Percentiles rank a stretch among this genome's conserved stretches.
Evolutionary conservation across 2,329 filamentous ascomycete species (phyloP).

Genomic region (Phialophora expanda): DNA sequence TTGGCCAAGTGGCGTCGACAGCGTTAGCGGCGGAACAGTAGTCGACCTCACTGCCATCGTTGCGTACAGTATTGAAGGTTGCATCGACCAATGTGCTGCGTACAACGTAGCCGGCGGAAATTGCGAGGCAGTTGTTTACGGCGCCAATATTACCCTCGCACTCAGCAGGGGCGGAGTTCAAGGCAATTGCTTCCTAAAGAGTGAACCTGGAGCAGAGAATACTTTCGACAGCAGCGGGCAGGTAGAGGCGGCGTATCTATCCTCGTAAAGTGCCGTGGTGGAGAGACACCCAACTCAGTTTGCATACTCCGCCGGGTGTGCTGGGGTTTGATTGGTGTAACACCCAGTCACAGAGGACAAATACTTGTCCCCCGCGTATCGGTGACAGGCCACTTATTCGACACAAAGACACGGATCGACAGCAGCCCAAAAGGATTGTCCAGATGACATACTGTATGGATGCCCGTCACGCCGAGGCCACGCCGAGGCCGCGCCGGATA

Average conservation of each 20-base stretch:
- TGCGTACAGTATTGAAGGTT: conserved; percentile 13
- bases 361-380: background rate
- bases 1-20: conserved; percentile 12
- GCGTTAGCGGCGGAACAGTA: conserved; percentile 5
- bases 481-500: background rate
- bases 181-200: conserved; percentile 17
- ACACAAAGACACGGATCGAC: background rate
- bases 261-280: background rate
- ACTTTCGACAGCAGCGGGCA: conserved; percentile 9
- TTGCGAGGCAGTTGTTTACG: conserved; percentile 14
- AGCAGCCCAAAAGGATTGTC: background rate
- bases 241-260: conserved; percentile 9
- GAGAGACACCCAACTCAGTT: background rate
- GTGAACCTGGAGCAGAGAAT: conserved; percentile 1
- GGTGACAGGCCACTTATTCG: background rate
- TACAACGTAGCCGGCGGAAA: conserved; percentile 9
- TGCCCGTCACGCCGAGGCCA: background rate
- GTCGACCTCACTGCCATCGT: conserved; percentile 11
- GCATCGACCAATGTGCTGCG: conserved; percentile 16
- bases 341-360: background rate
- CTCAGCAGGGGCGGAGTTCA: conserved; percentile 11
- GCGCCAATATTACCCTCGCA: conserved; percentile 18
- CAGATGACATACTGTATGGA: background rate
- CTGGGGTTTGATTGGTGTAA: background rate
- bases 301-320: background rate